phyloP scores from a whole-genome alignment of 2,329 filamentous ascomycete species.

The Sarocladium strictum region DNA sequence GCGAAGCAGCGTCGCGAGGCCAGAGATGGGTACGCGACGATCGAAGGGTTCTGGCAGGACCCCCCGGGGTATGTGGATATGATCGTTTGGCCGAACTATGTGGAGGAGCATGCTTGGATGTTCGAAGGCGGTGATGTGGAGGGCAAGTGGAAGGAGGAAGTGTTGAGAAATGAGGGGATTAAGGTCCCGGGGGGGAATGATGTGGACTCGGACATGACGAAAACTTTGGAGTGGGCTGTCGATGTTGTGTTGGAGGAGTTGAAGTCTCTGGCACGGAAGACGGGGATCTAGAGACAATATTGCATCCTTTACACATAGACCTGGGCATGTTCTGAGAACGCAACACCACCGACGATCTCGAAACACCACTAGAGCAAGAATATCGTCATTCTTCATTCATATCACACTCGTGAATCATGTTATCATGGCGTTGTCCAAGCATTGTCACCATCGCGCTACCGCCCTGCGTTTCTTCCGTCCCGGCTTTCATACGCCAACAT shows the following conservation, averaged over 20 bases:
- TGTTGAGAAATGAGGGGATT: constrained; percentile 39
- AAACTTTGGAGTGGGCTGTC: constrained; percentile 63
- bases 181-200: constrained; percentile 40
- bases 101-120: constrained; percentile 72
- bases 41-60: constrained; percentile 91
- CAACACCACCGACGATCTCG: too few species aligned
- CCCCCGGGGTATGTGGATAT: constrained; percentile 91
- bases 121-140: constrained; percentile 67
- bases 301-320: neutral
- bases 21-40: constrained; percentile 70
- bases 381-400: neutral
- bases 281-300: neutral
- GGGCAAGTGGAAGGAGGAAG: constrained; percentile 41
- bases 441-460: neutral
- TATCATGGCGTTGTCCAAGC: neutral
- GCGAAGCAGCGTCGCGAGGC: constrained; percentile 62
- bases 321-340: too few species aligned
- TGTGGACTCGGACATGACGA: constrained; percentile 52
- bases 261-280: neutral
- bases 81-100: constrained; percentile 95
- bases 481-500: neutral
- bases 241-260: constrained; percentile 44
- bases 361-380: too few species aligned
- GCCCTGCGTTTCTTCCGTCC: neutral
- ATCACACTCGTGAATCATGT: neutral